A percentile compares a stretch with the other conserved stretches of the same genome.
phyloP scores from a whole-genome alignment of 768 basidiomycete genomes.

The Termitomyces sp. region DNA sequence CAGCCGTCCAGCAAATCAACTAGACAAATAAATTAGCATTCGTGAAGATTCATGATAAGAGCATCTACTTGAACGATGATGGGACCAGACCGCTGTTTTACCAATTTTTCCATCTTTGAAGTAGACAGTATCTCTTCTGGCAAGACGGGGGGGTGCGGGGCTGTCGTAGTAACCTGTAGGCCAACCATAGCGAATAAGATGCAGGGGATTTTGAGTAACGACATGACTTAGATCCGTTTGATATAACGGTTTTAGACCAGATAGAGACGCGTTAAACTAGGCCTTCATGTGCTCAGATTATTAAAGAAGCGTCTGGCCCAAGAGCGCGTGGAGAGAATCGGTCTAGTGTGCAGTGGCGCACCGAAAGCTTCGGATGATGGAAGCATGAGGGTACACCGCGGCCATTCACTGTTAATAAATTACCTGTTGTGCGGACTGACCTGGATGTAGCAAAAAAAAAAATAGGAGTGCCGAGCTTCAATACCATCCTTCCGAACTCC shows the following conservation, averaged over 20 bases:
- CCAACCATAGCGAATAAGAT: constrained; percentile 37
- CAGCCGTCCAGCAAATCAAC: constrained; percentile 32
- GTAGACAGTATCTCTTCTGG: constrained; percentile 27
- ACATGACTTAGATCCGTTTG: constrained; percentile 3
- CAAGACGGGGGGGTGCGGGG: constrained; percentile 36
- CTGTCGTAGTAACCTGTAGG: constrained; percentile 39
- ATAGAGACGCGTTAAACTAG: background rate
- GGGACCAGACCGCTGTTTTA: constrained; percentile 29
- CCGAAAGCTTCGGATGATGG: constrained; percentile 9
- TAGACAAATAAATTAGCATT: constrained; percentile 10
- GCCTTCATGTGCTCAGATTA: background rate
- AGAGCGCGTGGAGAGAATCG: background rate
- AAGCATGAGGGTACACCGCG: constrained; percentile 1
- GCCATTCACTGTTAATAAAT: background rate
- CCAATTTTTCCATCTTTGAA: constrained; percentile 29
- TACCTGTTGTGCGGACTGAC: background rate
- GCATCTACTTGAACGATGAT: constrained; percentile 30
- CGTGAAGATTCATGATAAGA: background rate
- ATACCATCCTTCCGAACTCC: background rate
- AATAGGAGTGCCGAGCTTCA: background rate
- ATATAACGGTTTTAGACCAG: background rate
- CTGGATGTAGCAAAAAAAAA: background rate
- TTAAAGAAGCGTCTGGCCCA: background rate
- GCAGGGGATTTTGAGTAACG: constrained; percentile 37
- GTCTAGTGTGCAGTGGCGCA: constrained; percentile 11